Evolutionary conservation across 805 yeast species (phyloP), one percentile per base, ranked within the genome.

Genomic region (Saccharomycopsis sp.): DNA sequence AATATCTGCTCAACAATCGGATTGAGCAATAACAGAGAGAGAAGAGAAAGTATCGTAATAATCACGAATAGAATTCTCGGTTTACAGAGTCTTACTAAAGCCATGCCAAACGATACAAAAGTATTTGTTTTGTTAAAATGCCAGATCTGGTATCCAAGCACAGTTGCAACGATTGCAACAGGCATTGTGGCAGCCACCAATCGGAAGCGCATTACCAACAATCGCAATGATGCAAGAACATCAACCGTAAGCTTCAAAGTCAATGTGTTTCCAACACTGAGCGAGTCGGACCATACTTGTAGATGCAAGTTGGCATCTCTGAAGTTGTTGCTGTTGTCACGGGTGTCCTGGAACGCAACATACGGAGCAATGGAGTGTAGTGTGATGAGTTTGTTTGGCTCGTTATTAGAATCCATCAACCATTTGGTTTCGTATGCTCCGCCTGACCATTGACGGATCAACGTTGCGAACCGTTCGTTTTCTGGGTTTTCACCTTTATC

Each of bases 351-450:
- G 58, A 76, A 83, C 2, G 94, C 91, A 1, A 84, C 78, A 65
- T 72, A 87, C 1, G 92, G 93, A 0, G 94, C 84, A 23, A 82
- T 77, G 29, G 88, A 86, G 66, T 88, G 93, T 44, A 76, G 70
- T 55, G 72, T 73, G 44, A 76, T 69, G 60, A 66, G 73, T 59
- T 75, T 70, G n/a, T 75, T 70, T 22, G 74, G 68, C 20, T 74
- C 68, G 2, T 73, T 68, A 3, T 73, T 68, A 0, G 84, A 60
- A 57, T 84, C 78, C 7, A 86, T 70, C 65, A 84, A 87, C 91
- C 93, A 92, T 71, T 89, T 90, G 0, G 89, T 78, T 68, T 92
- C 97, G 64, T 73, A 78, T 0, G 88, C 87, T 41, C 82, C 84
- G 9, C 75, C 72, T 2, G 82, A 73, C 72, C 80, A 79, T 69